Evolutionary conservation across 257 asterid genomes (phyloP).

Genomic region (Solanum phureja): DNA sequence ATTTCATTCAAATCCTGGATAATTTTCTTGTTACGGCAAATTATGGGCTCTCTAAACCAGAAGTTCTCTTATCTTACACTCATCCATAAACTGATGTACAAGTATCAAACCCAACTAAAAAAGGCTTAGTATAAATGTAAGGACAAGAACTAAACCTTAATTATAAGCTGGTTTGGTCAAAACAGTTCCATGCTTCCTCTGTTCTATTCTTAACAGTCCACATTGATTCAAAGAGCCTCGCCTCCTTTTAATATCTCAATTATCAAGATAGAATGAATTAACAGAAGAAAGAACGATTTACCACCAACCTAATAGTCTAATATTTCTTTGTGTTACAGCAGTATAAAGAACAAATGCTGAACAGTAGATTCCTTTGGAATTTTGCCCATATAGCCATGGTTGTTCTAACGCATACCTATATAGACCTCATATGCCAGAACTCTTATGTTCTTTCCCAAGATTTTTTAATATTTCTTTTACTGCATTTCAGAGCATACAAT

Average conservation of each 20-base stretch:
- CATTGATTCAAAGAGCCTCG: neutral
- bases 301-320: neutral
- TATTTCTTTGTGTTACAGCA: neutral
- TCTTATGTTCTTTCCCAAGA: neutral
- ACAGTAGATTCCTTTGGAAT: neutral
- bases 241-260: neutral
- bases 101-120: neutral
- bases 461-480: neutral
- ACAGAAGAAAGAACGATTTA: neutral
- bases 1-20: neutral
- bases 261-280: neutral
- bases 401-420: neutral
- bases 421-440: neutral
- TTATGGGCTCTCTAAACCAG: neutral
- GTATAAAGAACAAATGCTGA: neutral
- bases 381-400: neutral
- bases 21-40: neutral
- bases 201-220: neutral
- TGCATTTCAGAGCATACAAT: neutral
- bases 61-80: neutral
- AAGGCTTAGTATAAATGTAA: neutral
- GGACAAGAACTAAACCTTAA: neutral
- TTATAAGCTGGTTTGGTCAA: neutral
- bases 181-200: neutral
- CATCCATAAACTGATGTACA: neutral